phyloP scores from a whole-genome alignment of 306 rosid genomes.

The Alnus rubra region DNA sequence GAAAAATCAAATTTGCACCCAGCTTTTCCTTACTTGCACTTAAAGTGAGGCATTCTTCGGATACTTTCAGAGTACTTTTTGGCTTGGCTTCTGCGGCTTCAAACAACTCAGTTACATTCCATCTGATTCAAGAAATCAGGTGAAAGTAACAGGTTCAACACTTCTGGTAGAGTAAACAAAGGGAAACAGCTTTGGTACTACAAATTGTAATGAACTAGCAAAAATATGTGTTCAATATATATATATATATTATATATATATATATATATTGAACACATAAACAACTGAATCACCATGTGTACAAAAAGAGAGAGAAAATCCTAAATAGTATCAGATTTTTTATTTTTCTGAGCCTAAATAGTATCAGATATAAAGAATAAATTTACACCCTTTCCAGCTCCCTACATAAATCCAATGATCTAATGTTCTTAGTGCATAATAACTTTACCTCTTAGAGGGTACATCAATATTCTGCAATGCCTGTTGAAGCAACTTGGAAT shows the following conservation, averaged over 20 bases:
- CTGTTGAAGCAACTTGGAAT: conserved; percentile 64
- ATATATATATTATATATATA: too few species aligned
- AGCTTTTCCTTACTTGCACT: conserved; percentile 46
- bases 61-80: conserved; percentile 45
- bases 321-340: not conserved
- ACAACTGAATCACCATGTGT: not conserved
- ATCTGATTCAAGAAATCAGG: conserved; percentile 51
- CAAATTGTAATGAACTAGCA: conserved; percentile 1
- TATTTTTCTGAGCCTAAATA: too few species aligned
- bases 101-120: conserved; percentile 62
- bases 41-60: conserved; percentile 43
- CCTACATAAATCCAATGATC: conserved; percentile 3
- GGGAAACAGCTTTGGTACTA: conserved; percentile 3
- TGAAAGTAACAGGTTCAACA: conserved; percentile 30
- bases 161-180: conserved; percentile 16
- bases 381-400: not conserved
- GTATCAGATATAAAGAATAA: not conserved
- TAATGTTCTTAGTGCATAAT: conserved; percentile 15
- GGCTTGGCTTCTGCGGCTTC: conserved; percentile 39
- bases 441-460: conserved; percentile 60
- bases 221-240: too few species aligned
- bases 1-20: conserved; percentile 40
- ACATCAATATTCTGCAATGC: conserved; percentile 56
- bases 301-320: not conserved
- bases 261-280: not conserved